Evolutionary conservation across 306 rosid species (phyloP), one percentile per base, ranked within the genome.

Genomic region (Fagus sylvatica): DNA sequence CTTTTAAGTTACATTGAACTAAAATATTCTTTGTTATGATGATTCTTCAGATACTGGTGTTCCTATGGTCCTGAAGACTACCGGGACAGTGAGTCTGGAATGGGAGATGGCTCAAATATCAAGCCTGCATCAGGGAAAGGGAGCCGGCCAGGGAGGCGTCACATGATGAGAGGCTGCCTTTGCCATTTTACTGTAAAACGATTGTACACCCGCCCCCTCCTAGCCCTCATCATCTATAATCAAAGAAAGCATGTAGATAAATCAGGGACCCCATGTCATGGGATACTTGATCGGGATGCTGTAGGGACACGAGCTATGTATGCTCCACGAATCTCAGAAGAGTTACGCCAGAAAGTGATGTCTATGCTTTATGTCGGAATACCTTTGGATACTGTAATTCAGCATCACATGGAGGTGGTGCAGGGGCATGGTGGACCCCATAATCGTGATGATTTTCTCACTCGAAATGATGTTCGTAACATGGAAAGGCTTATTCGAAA

Each of bases 241-340:
- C 93, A 90, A 67, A 84, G 88, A 78, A 86, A 74, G 73, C 97
- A 92, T 57, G 90, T 86, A 5, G 97, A 92, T 79, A 92, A 89
- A 79, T 71, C 87, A 13, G 96, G 96, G 56, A 72, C 85, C n/a
- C 93, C 92, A 5, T 92, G 97, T 85, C 97, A 92, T 76, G 96
- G 97, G 48, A 72, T 89, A 60, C 89, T 86, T 70, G 96, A 92
- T 71, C 84, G 37, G 60, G 89, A 92, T 86, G 89, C 97, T 22
- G 84, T 89, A 71, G 97, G 97, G 77, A 92, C 97, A 4, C 86
- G 97, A 84, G 96, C 97, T 33, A 92, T 92, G 96, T 92, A 90
- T 89, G 92, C 96, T 74, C 93, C 87, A 3, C 78, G 92, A 70
- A 92, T 92, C 85, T 92, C 97, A 0, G 93, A 90, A 71, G 96